These are phyloP conservation scores for Trametes cingulata DNA, from an alignment of 768 basidiomycete species.

Conservation along the genomic window DNA sequence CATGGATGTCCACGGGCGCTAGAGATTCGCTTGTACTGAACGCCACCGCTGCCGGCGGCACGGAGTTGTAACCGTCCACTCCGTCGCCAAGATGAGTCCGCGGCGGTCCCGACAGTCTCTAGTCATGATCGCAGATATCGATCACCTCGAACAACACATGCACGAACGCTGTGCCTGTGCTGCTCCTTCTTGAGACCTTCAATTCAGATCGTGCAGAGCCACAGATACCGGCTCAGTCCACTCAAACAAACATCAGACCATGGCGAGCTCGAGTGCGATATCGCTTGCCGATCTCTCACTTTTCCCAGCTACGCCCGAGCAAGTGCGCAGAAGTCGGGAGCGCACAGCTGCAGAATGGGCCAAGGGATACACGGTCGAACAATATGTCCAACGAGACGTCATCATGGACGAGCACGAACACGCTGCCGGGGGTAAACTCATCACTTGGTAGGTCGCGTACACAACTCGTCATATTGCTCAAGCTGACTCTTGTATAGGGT, in stretches of 20 bases:
- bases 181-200: too few relatives aligned
- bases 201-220: too few relatives aligned
- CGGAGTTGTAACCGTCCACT: too few relatives aligned
- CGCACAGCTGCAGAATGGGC: slow-evolving; percentile 46
- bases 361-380: slow-evolving; percentile 42
- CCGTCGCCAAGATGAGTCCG: too few relatives aligned
- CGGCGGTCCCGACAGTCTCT: too few relatives aligned
- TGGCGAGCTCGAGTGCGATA: neutral
- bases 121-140: too few relatives aligned
- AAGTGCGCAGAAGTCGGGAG: slow-evolving; percentile 43
- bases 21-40: too few relatives aligned
- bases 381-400: slow-evolving; percentile 46
- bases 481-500: slow-evolving; percentile 43
- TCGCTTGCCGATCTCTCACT: slow-evolving; percentile 34
- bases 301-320: slow-evolving; percentile 49
- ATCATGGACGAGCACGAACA: slow-evolving; percentile 44
- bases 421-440: slow-evolving; percentile 45
- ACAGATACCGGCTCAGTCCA: too few relatives aligned
- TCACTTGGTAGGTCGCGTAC: slow-evolving; percentile 45
- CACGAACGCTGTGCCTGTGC: too few relatives aligned
- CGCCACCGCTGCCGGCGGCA: too few relatives aligned
- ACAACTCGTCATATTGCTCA: neutral
- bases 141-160: too few relatives aligned
- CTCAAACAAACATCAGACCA: neutral
- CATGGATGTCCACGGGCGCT: too few relatives aligned